phyloP scores from a whole-genome alignment of 2,329 filamentous ascomycete genomes.

The Incumbomyces delicatus region DNA sequence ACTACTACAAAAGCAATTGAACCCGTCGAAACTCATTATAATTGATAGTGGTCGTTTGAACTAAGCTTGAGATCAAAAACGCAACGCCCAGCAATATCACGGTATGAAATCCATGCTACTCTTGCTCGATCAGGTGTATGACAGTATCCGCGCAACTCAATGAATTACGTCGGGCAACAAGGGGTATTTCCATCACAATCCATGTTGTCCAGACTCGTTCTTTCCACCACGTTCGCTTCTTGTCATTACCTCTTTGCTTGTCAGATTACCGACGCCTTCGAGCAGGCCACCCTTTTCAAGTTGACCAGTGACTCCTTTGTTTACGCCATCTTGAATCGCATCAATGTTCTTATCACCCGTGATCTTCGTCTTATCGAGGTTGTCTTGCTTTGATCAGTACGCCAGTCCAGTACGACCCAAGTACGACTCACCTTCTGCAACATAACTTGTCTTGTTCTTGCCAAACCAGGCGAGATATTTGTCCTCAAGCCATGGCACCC shows the following conservation, averaged over 20 bases:
- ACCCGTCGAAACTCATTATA: too few relatives aligned
- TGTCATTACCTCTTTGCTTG: conserved; percentile 23
- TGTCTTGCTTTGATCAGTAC: conserved; percentile 36
- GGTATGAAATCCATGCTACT: too few relatives aligned
- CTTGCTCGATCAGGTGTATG: too few relatives aligned
- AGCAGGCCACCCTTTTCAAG: conserved; percentile 57
- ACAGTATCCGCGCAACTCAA: too few relatives aligned
- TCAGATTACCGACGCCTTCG: conserved; percentile 22
- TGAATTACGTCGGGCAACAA: too few relatives aligned
- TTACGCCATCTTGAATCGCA: conserved; percentile 56
- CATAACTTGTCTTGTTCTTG: conserved; percentile 65
- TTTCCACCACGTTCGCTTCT: conserved; percentile 35
- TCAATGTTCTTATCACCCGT: conserved; percentile 59
- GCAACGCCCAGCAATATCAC: too few relatives aligned
- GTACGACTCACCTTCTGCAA: conserved; percentile 50
- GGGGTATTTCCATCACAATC: too few relatives aligned
- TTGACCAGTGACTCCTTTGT: conserved; percentile 53
- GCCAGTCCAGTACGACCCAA: too few relatives aligned
- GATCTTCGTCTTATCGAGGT: conserved; percentile 59
- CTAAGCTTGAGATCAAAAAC: too few relatives aligned
- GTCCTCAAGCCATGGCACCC: conserved; percentile 71
- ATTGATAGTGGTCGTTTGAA: too few relatives aligned
- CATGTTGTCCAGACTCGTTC: conserved; percentile 37
- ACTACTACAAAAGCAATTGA: too few relatives aligned
- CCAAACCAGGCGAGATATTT: conserved; percentile 63